These are phyloP conservation scores for Ogataea chonburiensis DNA, from an alignment of 805 yeast genomes.

Conservation along the genomic window DNA sequence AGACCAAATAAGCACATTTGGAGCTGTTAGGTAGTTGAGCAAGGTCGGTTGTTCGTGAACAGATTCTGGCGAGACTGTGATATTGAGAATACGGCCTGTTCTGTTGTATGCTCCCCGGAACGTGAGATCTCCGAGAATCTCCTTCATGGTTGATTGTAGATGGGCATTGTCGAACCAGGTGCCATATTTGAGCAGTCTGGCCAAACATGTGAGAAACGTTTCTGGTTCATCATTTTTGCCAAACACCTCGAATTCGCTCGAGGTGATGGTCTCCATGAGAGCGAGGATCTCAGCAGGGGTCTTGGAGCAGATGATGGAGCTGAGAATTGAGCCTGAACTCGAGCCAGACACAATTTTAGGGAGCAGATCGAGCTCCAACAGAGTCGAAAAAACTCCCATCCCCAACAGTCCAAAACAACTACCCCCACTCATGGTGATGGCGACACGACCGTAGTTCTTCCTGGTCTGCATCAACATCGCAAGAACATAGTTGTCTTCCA, in stretches of 20 bases:
- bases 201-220: constrained; percentile 49
- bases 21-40: constrained; percentile 76
- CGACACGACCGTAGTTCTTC: constrained; percentile 91
- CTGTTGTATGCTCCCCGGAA: constrained; percentile 93
- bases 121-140: constrained; percentile 83
- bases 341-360: constrained; percentile 93
- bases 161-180: constrained; percentile 83
- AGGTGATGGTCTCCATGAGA: constrained; percentile 60
- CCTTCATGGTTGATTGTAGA: constrained; percentile 69
- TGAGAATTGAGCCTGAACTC: constrained; percentile 94
- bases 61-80: constrained; percentile 91
- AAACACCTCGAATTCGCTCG: constrained; percentile 52
- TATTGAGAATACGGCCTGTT: constrained; percentile 88
- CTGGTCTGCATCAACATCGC: constrained; percentile 84
- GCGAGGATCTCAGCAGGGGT: constrained; percentile 65
- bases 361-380: constrained; percentile 68
- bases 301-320: constrained; percentile 81
- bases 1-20: constrained; percentile 80
- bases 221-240: constrained; percentile 50
- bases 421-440: constrained; percentile 93
- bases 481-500: constrained; percentile 69
- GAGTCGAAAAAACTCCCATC: constrained; percentile 83
- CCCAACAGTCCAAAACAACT: constrained; percentile 92
- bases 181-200: constrained; percentile 75
- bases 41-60: constrained; percentile 88